phyloP scores from a whole-genome alignment of 768 basidiomycete genomes.

The Tricholoma sp. region DNA sequence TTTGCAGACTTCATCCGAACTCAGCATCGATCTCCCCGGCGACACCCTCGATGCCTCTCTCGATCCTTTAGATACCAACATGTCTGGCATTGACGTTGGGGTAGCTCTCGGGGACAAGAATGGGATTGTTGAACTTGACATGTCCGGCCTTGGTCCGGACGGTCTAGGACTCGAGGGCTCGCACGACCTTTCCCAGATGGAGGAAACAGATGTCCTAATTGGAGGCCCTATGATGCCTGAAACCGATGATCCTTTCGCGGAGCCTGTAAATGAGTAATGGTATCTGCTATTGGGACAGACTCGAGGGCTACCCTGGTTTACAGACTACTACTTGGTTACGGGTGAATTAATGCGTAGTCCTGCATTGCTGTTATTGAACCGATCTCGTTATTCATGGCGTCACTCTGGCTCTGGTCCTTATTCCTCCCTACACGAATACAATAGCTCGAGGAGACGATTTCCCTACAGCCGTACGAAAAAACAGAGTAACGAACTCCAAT shows the following conservation, averaged over 20 bases:
- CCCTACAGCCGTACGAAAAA: not conserved
- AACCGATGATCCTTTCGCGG: constrained; percentile 55
- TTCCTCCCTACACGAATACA: not conserved
- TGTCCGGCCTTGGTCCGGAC: constrained; percentile 61
- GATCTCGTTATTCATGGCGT: not conserved
- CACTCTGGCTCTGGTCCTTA: not conserved
- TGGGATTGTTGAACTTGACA: constrained; percentile 49
- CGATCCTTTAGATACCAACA: constrained; percentile 40
- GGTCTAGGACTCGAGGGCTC: constrained; percentile 49
- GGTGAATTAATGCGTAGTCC: not conserved
- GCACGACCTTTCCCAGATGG: constrained; percentile 55
- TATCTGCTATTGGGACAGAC: not conserved
- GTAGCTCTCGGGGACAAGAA: constrained; percentile 35
- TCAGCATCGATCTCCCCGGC: constrained; percentile 33
- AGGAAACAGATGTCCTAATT: constrained; percentile 45
- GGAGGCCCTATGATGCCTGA: constrained; percentile 59
- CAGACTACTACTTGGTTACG: not conserved
- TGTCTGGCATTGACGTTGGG: constrained; percentile 29
- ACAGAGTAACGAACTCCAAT: not conserved
- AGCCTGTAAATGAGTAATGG: constrained; percentile 12
- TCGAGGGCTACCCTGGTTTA: not conserved
- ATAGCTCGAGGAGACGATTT: not conserved
- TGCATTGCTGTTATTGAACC: not conserved
- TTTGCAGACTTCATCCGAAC: constrained; percentile 40
- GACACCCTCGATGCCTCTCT: constrained; percentile 51